Conservation (phyloP, 1,139 yeast genomes). For the Candida sanyaensis region DNA sequence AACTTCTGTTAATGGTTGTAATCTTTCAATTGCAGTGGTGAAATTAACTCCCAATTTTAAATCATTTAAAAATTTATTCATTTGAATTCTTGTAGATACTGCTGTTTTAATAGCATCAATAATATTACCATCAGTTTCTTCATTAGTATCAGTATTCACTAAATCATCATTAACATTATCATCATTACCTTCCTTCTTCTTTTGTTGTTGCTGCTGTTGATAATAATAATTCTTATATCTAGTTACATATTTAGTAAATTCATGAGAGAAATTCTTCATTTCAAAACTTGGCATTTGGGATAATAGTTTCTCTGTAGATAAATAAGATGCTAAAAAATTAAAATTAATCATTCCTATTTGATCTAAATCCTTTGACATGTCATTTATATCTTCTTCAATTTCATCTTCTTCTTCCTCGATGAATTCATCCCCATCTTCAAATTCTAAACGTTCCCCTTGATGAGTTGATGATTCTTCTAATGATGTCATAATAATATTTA, state of each 20-base stretch:
- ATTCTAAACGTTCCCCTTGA: not conserved
- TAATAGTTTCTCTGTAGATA: conserved; percentile 17
- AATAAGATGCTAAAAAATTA: conserved; percentile 13
- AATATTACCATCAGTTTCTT: conserved; percentile 26
- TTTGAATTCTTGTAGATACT: conserved; percentile 45
- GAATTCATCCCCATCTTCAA: not conserved
- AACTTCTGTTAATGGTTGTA: conserved; percentile 56
- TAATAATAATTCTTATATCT: conserved; percentile 21
- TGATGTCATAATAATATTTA: not conserved
- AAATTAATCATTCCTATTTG: conserved; percentile 44
- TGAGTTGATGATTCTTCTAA: not conserved
- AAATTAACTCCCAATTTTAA: conserved; percentile 53
- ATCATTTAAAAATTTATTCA: conserved; percentile 52
- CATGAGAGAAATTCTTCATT: conserved; percentile 31
- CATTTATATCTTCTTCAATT: conserved; percentile 22
- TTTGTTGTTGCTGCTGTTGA: not conserved
- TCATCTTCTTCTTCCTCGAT: not conserved
- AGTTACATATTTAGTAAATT: conserved; percentile 30
- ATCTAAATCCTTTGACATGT: conserved; percentile 45
- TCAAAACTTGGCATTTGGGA: conserved; percentile 27
- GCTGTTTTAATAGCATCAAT: conserved; percentile 40
- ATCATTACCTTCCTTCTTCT: conserved; percentile 12
- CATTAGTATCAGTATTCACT: conserved; percentile 23
- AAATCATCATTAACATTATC: conserved; percentile 13
- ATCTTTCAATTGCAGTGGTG: conserved; percentile 54